A percentile compares a stretch with the other conserved stretches of the same genome.
Evolutionary conservation across 352 stramenopile species (phyloP).

Genomic region (Globisporangium parvum): DNA sequence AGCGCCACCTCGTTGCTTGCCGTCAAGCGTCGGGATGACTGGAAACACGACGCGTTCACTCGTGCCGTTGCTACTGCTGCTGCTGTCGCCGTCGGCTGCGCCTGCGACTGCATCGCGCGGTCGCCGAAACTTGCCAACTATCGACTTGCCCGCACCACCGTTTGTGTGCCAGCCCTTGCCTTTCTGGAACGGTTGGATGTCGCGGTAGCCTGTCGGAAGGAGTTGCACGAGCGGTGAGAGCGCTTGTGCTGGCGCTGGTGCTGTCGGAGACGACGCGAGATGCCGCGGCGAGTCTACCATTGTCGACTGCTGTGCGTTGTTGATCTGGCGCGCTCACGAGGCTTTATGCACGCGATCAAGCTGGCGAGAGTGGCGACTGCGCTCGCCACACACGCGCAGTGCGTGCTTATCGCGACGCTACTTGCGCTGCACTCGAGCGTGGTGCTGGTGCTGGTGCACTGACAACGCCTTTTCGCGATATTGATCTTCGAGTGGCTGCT

Average conservation of each 20-base stretch:
- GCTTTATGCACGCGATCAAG: background rate
- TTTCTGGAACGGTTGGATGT: slow-evolving; percentile 66
- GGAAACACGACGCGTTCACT: slow-evolving; percentile 45
- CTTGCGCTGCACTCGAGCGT: background rate
- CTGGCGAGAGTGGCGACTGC: too few species aligned
- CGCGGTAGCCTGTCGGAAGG: slow-evolving; percentile 53
- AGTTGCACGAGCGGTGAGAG: slow-evolving; percentile 58
- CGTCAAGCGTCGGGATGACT: slow-evolving; percentile 14
- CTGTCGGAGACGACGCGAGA: background rate
- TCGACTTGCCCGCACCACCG: slow-evolving; percentile 17
- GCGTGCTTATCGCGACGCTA: too few species aligned
- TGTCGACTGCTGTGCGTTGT: background rate
- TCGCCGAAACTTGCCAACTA: slow-evolving; percentile 16
- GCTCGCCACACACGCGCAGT: too few species aligned
- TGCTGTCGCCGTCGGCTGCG: background rate
- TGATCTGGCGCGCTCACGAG: background rate
- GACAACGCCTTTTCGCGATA: too few species aligned
- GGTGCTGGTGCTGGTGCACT: too few species aligned
- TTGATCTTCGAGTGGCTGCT: too few species aligned
- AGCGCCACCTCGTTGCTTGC: background rate
- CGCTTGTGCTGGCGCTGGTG: background rate
- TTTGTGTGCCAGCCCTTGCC: slow-evolving; percentile 65
- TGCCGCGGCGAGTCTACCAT: slow-evolving; percentile 15
- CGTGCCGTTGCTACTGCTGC: background rate
- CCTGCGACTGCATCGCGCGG: slow-evolving; percentile 14